Conservation (phyloP, 2,329 filamentous ascomycete genomes). For the Davidsoniella neocaledoniae region DNA sequence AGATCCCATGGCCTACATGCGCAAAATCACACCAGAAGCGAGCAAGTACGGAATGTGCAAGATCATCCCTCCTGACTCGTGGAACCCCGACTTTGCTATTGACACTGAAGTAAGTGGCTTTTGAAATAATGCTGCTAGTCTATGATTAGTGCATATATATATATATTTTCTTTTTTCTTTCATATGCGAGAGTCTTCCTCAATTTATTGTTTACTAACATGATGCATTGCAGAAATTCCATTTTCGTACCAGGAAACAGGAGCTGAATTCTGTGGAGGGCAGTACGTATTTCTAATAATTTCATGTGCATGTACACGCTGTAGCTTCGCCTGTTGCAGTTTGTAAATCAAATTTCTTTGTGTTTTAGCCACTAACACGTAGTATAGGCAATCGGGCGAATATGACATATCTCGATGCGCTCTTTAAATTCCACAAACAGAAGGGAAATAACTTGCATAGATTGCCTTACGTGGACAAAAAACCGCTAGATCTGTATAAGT, state of each 20-base stretch:
- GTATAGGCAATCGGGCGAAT: constrained; percentile 74
- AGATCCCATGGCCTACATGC: constrained; percentile 85
- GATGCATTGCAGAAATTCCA: constrained; percentile 59
- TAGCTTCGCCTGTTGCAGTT: background rate
- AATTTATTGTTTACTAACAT: constrained; percentile 13
- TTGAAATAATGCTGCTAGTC: background rate
- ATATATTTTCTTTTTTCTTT: constrained; percentile 5
- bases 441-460: constrained; percentile 83
- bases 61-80: constrained; percentile 80
- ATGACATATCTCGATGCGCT: constrained; percentile 91
- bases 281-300: constrained; percentile 40
- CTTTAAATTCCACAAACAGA: constrained; percentile 90
- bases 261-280: constrained; percentile 95
- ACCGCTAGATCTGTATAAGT: constrained; percentile 80
- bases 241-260: constrained; percentile 88
- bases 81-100: constrained; percentile 91
- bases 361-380: constrained; percentile 4
- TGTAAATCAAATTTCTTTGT: background rate
- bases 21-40: constrained; percentile 77
- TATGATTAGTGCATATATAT: too few species aligned
- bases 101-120: constrained; percentile 62
- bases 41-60: constrained; percentile 84
- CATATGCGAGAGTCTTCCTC: background rate
- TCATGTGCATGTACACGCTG: background rate
- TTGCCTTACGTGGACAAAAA: constrained; percentile 97